phyloP scores from a whole-genome alignment of 768 basidiomycete genomes.

The Pulveroboletus sp. region DNA sequence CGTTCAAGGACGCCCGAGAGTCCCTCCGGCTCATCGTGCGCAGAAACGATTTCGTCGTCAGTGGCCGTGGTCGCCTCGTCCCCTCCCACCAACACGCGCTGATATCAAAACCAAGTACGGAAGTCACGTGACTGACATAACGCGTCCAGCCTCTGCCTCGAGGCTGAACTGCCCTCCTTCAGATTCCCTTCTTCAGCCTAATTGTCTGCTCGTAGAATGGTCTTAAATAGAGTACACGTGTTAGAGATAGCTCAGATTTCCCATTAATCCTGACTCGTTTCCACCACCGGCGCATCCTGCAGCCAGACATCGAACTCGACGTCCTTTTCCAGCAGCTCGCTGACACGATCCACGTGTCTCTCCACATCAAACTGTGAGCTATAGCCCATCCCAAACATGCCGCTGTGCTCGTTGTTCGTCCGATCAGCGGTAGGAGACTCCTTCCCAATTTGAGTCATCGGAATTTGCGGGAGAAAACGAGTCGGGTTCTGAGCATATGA shows the following conservation, averaged over 20 bases:
- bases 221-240: constrained; percentile 22
- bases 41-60: constrained; percentile 5
- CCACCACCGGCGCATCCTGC: constrained; percentile 36
- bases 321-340: constrained; percentile 52
- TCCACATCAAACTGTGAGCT: constrained; percentile 59
- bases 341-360: constrained; percentile 48
- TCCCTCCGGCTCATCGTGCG: constrained; percentile 33
- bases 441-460: constrained; percentile 34
- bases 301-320: constrained; percentile 55
- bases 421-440: constrained; percentile 8
- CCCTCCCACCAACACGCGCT: constrained; percentile 31
- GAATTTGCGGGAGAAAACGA: constrained; percentile 34
- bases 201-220: constrained; percentile 4
- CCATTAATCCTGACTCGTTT: constrained; percentile 20
- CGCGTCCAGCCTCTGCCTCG: constrained; percentile 24
- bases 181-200: constrained; percentile 22
- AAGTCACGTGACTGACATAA: constrained; percentile 27
- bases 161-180: constrained; percentile 25
- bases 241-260: constrained; percentile 4
- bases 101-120: constrained; percentile 31
- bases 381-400: constrained; percentile 39
- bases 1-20: constrained; percentile 46
- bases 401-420: constrained; percentile 17
- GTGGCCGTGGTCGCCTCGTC: constrained; percentile 17
- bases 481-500: constrained; percentile 34